These are phyloP conservation scores for Gonium pectorale DNA, from an alignment of 139 green algal genomes.

Conservation along the genomic window DNA sequence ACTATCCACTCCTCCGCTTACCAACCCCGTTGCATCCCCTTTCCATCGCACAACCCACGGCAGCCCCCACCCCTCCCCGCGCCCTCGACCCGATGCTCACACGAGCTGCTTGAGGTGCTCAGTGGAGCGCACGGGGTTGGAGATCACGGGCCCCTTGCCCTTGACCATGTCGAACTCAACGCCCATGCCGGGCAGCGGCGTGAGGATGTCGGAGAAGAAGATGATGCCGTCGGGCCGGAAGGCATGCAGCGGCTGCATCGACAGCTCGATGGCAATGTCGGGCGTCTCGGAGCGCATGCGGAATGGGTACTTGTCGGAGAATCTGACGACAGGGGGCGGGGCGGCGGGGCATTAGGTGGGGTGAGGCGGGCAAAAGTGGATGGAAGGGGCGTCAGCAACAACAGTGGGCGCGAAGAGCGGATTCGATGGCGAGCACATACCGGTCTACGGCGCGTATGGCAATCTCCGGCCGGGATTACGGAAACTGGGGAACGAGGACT, in stretches of 20 bases:
- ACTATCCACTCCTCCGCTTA: no score
- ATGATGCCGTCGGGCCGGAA: constrained; percentile 98
- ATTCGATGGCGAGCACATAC: no score
- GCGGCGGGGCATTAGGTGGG: no score
- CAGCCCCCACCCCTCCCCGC: not conserved
- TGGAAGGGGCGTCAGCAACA: no score
- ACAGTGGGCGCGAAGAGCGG: no score
- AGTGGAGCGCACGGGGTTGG: constrained; percentile 59
- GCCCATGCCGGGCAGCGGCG: constrained; percentile 94
- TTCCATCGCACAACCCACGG: not conserved
- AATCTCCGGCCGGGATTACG: no score
- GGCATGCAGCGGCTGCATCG: constrained; percentile 93
- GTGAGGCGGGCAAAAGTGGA: no score
- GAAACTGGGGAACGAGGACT: no score
- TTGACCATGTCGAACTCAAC: constrained; percentile 99
- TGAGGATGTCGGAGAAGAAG: constrained; percentile 99
- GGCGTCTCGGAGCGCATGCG: constrained; percentile 95
- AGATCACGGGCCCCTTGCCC: constrained; percentile 77
- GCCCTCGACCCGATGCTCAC: constrained; percentile 9
- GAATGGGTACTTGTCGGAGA: constrained; percentile 94
- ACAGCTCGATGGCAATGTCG: constrained; percentile 88
- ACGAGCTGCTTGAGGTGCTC: constrained; percentile 33
- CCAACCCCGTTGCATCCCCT: no score
- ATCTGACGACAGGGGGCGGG: constrained; percentile 62
- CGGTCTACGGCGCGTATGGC: no score